phyloP scores from a whole-genome alignment of 352 stramenopile species.

The Blastocystis sp. region DNA sequence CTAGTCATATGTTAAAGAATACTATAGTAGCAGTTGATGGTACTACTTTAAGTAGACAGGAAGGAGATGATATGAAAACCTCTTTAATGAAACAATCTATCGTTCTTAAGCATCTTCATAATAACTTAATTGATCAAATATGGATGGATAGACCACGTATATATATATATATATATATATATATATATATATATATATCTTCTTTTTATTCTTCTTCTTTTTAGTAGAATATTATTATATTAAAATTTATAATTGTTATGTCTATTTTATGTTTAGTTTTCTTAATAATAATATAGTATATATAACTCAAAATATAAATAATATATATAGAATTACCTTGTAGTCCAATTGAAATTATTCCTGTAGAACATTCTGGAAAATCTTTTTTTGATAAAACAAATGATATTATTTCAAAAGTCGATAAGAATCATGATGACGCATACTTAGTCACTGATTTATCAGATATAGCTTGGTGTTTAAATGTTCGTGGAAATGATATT shows the following conservation, averaged over 20 bases:
- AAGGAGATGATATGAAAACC: not conserved
- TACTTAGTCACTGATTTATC: constrained; percentile 81
- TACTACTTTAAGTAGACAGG: not conserved
- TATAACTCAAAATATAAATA: not conserved
- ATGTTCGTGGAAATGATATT: constrained; percentile 84
- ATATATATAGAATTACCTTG: not conserved
- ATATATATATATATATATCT: not conserved
- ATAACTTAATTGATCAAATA: constrained; percentile 23
- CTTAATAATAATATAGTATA: not conserved
- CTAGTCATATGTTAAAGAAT: constrained; percentile 50
- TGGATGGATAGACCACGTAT: constrained; percentile 22
- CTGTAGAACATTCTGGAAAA: no score
- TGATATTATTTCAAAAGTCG: no score
- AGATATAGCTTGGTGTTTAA: constrained; percentile 79
- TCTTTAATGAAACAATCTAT: not conserved
- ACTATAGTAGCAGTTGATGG: constrained; percentile 71
- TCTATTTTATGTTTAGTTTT: not conserved
- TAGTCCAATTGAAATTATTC: not conserved
- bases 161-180: not conserved
- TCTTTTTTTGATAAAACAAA: no score
- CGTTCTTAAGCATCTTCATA: constrained; percentile 3
- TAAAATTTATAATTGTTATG: not conserved
- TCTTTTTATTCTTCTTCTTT: not conserved
- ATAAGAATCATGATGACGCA: constrained; percentile 44
- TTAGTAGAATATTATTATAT: not conserved